phyloP scores from a whole-genome alignment of 495 filamentous ascomycete genomes.

The Terfezia claveryi region DNA sequence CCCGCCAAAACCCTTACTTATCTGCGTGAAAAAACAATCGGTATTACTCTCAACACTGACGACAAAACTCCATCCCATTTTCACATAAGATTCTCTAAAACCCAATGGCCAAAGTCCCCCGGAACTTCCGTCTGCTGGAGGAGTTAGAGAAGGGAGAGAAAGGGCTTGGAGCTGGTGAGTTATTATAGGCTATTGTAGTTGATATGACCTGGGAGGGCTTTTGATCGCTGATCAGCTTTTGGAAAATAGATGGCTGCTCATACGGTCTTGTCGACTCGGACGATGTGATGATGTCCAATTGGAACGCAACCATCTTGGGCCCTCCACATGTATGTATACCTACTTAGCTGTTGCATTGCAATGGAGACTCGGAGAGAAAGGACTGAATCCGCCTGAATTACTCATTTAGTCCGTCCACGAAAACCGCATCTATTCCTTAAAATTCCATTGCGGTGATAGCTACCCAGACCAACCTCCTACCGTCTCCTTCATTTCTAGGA shows the following conservation, averaged over 20 bases:
- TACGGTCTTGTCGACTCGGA: slow-evolving; percentile 89
- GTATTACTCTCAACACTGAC: no score
- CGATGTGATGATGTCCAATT: slow-evolving; percentile 92
- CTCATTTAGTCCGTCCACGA: slow-evolving; percentile 63
- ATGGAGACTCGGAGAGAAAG: not conserved
- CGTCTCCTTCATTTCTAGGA: slow-evolving; percentile 73
- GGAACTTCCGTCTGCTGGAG: slow-evolving; percentile 88
- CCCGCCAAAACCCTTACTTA: no score
- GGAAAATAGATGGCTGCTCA: slow-evolving; percentile 63
- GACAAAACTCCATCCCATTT: not conserved
- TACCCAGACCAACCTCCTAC: slow-evolving; percentile 79
- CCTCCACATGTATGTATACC: slow-evolving; percentile 63
- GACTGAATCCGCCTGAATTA: not conserved
- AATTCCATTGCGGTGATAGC: slow-evolving; percentile 80
- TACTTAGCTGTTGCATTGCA: not conserved
- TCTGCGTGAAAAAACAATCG: no score
- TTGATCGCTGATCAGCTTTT: not conserved
- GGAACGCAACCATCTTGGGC: slow-evolving; percentile 92
- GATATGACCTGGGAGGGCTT: no score
- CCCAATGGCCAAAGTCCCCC: slow-evolving; percentile 69
- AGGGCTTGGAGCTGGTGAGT: slow-evolving; percentile 70
- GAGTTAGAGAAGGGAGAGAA: slow-evolving; percentile 99
- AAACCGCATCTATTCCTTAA: slow-evolving; percentile 94
- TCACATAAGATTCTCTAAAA: slow-evolving; percentile 9
- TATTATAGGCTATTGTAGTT: not conserved